These are phyloP conservation scores for Rhodomyrtus tomentosa DNA, from an alignment of 345 rosid species.

Conservation along the genomic window DNA sequence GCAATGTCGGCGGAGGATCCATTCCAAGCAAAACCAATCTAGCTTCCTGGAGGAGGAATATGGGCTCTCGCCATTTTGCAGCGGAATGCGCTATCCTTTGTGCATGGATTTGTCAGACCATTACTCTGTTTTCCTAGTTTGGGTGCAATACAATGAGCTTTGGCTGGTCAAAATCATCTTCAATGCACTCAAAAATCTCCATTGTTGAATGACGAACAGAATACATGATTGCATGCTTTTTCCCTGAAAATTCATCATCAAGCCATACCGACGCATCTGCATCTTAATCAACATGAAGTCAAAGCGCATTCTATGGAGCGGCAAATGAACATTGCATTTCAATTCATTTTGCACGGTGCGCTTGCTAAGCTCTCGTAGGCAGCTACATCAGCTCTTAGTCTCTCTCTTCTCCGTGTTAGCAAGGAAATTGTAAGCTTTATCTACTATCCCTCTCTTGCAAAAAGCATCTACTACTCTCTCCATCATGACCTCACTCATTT, in stretches of 20 bases:
- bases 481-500: constrained; percentile 22
- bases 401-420: constrained; percentile 29
- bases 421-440: constrained; percentile 20
- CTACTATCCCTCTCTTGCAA: constrained; percentile 21
- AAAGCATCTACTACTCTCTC: constrained; percentile 17
- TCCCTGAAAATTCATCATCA: background rate
- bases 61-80: background rate
- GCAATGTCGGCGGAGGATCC: background rate
- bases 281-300: background rate
- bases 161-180: background rate
- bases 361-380: background rate
- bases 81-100: background rate
- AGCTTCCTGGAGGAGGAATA: background rate
- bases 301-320: background rate
- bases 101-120: background rate
- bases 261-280: background rate
- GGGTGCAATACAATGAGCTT: background rate
- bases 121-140: background rate
- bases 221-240: background rate
- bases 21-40: background rate
- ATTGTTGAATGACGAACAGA: background rate
- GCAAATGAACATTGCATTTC: background rate
- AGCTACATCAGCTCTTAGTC: background rate
- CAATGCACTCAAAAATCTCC: background rate
- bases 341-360: background rate